phyloP scores from a whole-genome alignment of 108 stramenopile genomes.

The Nannochloropsis oceanica region DNA sequence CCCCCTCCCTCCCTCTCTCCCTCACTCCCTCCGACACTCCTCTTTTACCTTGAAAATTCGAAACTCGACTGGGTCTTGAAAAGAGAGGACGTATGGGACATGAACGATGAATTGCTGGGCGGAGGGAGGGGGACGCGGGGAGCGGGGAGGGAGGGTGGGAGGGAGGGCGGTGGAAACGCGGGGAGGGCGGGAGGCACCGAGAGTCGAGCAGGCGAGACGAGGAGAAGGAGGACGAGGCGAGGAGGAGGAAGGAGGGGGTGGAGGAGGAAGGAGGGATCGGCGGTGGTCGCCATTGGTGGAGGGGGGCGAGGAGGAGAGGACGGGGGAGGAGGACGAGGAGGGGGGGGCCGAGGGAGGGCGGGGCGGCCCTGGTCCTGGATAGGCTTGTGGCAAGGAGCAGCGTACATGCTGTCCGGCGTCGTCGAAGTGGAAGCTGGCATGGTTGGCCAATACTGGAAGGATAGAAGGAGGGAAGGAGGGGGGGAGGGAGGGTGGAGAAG shows the following conservation, averaged over 20 bases:
- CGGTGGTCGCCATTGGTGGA: too few species aligned
- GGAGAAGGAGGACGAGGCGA: background rate
- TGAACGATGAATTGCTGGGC: too few species aligned
- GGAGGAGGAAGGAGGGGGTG: background rate
- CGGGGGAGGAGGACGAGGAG: background rate
- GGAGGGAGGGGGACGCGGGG: too few species aligned
- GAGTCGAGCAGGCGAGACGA: background rate
- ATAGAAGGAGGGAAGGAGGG: background rate
- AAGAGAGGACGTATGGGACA: too few species aligned
- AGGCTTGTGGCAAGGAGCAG: background rate
- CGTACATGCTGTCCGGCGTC: background rate
- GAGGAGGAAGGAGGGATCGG: background rate
- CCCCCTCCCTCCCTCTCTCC: too few species aligned
- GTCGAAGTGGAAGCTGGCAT: background rate
- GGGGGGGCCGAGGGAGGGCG: background rate
- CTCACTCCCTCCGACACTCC: too few species aligned
- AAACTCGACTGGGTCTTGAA: too few species aligned
- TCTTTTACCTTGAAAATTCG: too few species aligned
- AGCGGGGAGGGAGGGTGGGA: background rate
- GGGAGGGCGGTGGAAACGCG: background rate
- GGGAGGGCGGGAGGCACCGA: background rate
- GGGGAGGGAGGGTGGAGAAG: background rate
- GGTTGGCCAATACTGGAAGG: background rate
- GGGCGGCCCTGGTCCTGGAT: background rate
- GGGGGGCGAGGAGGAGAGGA: background rate